Evolutionary conservation across 1,284 basidiomycete genomes (phyloP), one percentile per base, ranked within the genome.

Genomic region (Pyrrhoderma noxium): DNA sequence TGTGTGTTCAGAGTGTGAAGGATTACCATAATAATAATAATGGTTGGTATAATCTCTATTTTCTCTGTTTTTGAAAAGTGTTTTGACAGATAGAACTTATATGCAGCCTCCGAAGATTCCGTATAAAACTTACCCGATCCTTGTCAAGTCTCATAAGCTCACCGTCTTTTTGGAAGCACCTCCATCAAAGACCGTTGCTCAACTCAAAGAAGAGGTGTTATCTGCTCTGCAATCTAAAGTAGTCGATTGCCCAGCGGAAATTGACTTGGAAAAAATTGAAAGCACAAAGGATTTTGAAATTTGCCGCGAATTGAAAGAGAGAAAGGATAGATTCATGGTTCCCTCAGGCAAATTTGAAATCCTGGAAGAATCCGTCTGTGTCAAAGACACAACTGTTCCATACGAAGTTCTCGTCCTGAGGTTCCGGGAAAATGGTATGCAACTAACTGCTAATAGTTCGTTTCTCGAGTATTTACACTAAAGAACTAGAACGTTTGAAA

Each of bases 401-500:
- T 89, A 84, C 80, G 85, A 87, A 42, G 64, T 64, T 14, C 55
- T 88, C 9, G 86, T 79, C 58, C 59, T 89, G 37, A 80, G 79
- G 58, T 87, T 87, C 58, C 75, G 69, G 58, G 75, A 82, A 27
- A 68, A 70, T 41, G 81, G 85, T 87, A 66, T 71, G 62, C 5
- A 2, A 22, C 5, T n/a, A 8, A 31, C 14, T 22, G 16, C 35
- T 11, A 27, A n/a, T 3, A 65, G 46, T 35, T 16, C 25, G 3
- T 14, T 23, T 7, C 54, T 34, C 40, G 41, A 8, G 21, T 22
- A 18, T 43, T 52, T 19, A 45, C n/a, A 14, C 51, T 21, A 19
- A 40, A 14, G 38, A 49, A 52, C 38, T 54, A 47, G 53, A 77
- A 75, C 74, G 38, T 58, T 63, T 25, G 60, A 74, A 44, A 57